Conservation (phyloP, 805 yeast genomes). For the Blastobotrys muscicola region DNA sequence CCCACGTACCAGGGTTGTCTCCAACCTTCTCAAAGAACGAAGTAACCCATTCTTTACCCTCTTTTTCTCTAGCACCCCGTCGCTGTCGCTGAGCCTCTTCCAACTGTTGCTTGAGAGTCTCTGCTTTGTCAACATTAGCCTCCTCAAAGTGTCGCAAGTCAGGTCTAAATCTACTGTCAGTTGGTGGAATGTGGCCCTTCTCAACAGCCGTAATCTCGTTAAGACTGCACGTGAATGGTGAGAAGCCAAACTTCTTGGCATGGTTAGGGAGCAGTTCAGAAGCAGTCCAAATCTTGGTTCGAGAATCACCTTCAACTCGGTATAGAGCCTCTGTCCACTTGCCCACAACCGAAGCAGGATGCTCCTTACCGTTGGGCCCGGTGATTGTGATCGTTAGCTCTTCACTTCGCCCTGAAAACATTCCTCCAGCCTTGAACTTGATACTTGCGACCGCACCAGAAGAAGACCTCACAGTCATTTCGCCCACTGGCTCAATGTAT, state of each 20-base stretch:
- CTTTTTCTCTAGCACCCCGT: conserved; percentile 47
- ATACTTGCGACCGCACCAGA: conserved; percentile 61
- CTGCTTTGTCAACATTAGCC: conserved; percentile 66
- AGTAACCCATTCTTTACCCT: conserved; percentile 42
- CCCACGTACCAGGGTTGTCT: conserved; percentile 41
- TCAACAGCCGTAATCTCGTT: conserved; percentile 74
- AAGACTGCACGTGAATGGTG: conserved; percentile 69
- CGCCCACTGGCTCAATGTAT: conserved; percentile 76
- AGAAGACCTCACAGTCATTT: conserved; percentile 56
- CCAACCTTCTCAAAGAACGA: conserved; percentile 47
- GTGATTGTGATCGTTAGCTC: conserved; percentile 31
- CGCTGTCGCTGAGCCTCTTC: conserved; percentile 78
- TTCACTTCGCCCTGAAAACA: conserved; percentile 83
- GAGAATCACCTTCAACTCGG: conserved; percentile 31
- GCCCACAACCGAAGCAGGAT: conserved; percentile 36
- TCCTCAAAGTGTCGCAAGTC: conserved; percentile 67
- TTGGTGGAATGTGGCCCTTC: conserved; percentile 55
- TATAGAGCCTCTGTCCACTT: conserved; percentile 69
- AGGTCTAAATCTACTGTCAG: conserved; percentile 86
- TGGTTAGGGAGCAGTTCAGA: conserved; percentile 53
- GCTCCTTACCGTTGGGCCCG: conserved; percentile 24
- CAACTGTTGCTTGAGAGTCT: conserved; percentile 50
- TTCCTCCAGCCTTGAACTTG: conserved; percentile 70
- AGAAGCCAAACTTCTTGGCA: conserved; percentile 71
- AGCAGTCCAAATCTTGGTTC: conserved; percentile 52